Evolutionary conservation across 331 rosid species (phyloP).

Genomic region (Acacia concinna): DNA sequence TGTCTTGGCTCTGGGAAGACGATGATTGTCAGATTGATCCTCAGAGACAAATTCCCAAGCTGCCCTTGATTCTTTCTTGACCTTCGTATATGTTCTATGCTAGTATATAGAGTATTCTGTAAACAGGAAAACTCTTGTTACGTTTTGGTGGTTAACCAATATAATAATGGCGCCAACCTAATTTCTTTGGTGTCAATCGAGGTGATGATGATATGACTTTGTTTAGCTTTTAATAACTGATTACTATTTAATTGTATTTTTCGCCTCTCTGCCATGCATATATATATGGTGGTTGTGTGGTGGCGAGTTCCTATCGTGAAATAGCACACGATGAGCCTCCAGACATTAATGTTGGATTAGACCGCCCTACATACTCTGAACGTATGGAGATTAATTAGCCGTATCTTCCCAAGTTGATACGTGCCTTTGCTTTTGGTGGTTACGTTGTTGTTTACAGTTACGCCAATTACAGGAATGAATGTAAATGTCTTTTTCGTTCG

Average conservation of each 20-base stretch:
- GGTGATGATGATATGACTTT: neutral
- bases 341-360: neutral
- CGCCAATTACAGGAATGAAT: neutral
- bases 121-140: neutral
- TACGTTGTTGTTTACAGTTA: neutral
- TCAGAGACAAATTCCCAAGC: constrained; percentile 38
- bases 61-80: constrained; percentile 58
- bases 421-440: neutral
- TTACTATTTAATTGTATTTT: too few species aligned
- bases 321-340: neutral
- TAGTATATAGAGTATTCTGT: too few species aligned
- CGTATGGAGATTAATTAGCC: neutral
- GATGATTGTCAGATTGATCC: constrained; percentile 40
- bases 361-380: neutral
- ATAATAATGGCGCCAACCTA: neutral
- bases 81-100: neutral
- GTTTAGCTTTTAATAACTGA: neutral
- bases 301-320: neutral
- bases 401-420: neutral
- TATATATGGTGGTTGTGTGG: neutral
- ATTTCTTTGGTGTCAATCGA: neutral
- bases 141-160: neutral
- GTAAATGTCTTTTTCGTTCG: neutral
- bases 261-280: neutral
- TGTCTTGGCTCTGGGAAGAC: constrained; percentile 54